Evolutionary conservation across 352 stramenopile species (phyloP).

Genomic region (Globisporangium megalacanthum): DNA sequence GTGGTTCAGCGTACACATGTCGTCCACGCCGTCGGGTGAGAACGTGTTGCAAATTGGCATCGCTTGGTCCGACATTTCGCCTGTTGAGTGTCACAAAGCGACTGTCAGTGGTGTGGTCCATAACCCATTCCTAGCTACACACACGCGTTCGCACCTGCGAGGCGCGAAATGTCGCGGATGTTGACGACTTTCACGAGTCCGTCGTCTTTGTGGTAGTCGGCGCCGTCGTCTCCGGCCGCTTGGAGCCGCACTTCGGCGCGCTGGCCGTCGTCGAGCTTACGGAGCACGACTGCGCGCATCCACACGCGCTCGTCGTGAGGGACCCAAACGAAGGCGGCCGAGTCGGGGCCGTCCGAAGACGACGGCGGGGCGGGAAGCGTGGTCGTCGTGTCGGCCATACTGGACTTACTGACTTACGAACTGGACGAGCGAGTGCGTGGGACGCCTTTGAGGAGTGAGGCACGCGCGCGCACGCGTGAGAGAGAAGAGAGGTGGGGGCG

Average conservation of each 20-base stretch:
- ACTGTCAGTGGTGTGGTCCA: background rate
- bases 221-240: conserved; percentile 33
- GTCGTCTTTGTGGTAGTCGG: conserved; percentile 50
- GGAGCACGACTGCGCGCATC: conserved; percentile 71
- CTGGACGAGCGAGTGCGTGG: too few relatives aligned
- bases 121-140: background rate
- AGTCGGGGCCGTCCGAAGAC: conserved; percentile 17
- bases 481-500: too few relatives aligned
- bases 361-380: conserved; percentile 7
- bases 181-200: conserved; percentile 57
- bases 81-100: conserved; percentile 1
- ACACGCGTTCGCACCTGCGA: conserved; percentile 27
- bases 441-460: too few relatives aligned
- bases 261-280: conserved; percentile 38
- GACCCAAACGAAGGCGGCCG: conserved; percentile 72
- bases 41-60: conserved; percentile 87
- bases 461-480: too few relatives aligned
- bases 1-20: conserved; percentile 81
- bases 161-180: conserved; percentile 52
- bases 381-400: conserved; percentile 18
- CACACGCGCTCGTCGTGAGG: conserved; percentile 69
- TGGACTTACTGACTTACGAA: conserved; percentile 4
- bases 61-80: conserved; percentile 66
- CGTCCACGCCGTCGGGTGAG: conserved; percentile 47
- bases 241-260: conserved; percentile 60